phyloP scores from a whole-genome alignment of 805 yeast species.

The Kluyveromyces siamensis region DNA sequence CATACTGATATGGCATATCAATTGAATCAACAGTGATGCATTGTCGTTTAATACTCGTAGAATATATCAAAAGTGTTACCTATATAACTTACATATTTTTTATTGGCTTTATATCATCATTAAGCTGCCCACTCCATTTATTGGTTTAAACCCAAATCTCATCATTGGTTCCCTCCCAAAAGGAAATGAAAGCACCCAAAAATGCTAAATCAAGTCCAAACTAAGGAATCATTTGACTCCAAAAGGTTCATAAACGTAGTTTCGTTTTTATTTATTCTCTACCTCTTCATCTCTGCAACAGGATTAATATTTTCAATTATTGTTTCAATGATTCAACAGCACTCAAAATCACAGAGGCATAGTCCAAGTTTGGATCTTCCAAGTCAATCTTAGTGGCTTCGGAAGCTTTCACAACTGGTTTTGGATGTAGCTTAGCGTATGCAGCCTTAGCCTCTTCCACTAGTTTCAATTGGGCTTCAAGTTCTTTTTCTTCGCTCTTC shows the following conservation, averaged over 20 bases:
- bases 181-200: not conserved
- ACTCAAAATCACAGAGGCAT: conserved; percentile 58
- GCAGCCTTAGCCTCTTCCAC: conserved; percentile 85
- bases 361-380: conserved; percentile 86
- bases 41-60: not conserved
- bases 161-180: not conserved
- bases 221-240: not conserved
- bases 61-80: not conserved
- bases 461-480: conserved; percentile 58
- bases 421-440: conserved; percentile 57
- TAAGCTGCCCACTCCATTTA: not conserved
- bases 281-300: not conserved
- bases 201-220: not conserved
- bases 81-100: not conserved
- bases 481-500: conserved; percentile 49
- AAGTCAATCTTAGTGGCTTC: conserved; percentile 49
- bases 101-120: not conserved
- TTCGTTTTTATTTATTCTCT: not conserved
- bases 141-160: not conserved
- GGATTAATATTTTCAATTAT: conserved; percentile 1
- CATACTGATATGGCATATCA: no score
- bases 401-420: conserved; percentile 29
- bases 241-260: not conserved
- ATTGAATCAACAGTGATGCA: not conserved
- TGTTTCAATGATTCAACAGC: conserved; percentile 48